Evolutionary conservation across 2,329 filamentous ascomycete genomes (phyloP), one percentile per base, ranked within the genome.

Genomic region (Botrytis paeoniae): DNA sequence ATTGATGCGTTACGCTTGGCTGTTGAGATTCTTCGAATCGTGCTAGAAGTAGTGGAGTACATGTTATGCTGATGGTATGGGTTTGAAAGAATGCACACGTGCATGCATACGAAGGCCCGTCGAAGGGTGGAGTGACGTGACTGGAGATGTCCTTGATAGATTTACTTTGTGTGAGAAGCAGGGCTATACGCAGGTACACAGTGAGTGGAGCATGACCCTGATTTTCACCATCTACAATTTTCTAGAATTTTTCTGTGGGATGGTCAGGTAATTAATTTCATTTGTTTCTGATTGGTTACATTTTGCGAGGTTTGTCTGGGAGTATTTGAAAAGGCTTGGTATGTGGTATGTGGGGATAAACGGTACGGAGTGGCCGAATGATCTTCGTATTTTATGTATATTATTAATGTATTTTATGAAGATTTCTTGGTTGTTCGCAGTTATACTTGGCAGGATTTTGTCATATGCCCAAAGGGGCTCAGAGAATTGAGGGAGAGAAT

Each of bases 151-250:
- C 37, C 60, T 63, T n/a, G 48, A 57, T 39, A 41, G 65, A 57
- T 68, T n/a, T 37, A 32, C 29, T 48, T 57, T 54, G 48, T 37
- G 14, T 54, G 25, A 57, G 51, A 57, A 57, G 43, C 45, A 68
- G 64, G 64, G 45, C 32, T 45, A 54, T 29, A 68, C 45, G 64
- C 64, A 68, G 64, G 64, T 68, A 68, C 64, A 66, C 43, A 45
- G 48, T n/a, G 18, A 32, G 64, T 68, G 64, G 64, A 68, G 51
- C 45, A 68, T 51, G 35, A 68, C 45, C 64, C 64, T 39, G 64
- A 39, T 54, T 68, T 68, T 54, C 45, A 29, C 32, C 51, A 41
- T 41, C 48, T 41, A n/a, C 35, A 39, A 29, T 68, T 68, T 68
- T 68, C 65, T 68, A 41, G 48, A 68, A 68, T 41, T 57, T 57